A percentile compares a stretch with the other conserved stretches of the same genome.
phyloP scores from a whole-genome alignment of 306 rosid species.

The Lagenaria siceraria region DNA sequence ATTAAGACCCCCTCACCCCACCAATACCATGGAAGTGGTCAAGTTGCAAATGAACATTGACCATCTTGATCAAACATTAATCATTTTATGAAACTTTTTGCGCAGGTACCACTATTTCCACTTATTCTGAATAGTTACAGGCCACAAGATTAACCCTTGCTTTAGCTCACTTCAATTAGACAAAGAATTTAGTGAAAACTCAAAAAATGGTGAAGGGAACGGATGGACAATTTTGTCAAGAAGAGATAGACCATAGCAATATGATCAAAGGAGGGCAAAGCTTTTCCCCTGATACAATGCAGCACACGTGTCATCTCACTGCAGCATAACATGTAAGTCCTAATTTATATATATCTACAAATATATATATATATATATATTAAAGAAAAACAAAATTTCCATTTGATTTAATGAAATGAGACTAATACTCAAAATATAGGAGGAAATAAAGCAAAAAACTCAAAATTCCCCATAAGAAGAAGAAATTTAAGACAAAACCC shows the following conservation, averaged over 20 bases:
- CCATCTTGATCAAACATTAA: not conserved
- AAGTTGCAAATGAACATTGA: not conserved
- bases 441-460: no score
- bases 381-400: no score
- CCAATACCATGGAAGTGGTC: not conserved
- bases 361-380: no score
- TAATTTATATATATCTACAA: not conserved
- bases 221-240: not conserved
- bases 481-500: no score
- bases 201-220: not conserved
- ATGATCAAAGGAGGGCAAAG: not conserved
- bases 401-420: no score
- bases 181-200: not conserved
- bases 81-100: not conserved
- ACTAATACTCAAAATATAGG: no score
- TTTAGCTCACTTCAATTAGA: not conserved
- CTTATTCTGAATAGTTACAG: not conserved
- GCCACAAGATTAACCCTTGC: not conserved
- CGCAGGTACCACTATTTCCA: not conserved
- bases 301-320: not conserved
- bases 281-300: not conserved
- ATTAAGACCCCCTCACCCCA: not conserved
- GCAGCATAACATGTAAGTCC: not conserved
- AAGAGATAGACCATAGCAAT: not conserved
- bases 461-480: no score